A percentile compares a stretch with the other conserved stretches of the same genome.
These are phyloP conservation scores for Ceratocystis albifundus DNA, from an alignment of 2,329 filamentous ascomycete species.

Conservation along the genomic window DNA sequence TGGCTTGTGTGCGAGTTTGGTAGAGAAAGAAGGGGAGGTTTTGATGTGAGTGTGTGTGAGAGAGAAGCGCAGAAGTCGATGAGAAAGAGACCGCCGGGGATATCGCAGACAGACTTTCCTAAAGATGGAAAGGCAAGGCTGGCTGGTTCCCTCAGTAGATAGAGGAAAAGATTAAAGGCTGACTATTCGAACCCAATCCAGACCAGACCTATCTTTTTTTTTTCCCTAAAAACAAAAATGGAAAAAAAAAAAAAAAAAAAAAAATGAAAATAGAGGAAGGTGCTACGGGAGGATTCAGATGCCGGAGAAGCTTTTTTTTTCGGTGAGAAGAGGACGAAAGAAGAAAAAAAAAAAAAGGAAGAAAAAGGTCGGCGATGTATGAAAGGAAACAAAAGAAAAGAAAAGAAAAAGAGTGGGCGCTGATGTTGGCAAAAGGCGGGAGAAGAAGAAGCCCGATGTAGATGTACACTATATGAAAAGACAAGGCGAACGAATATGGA, in stretches of 20 bases:
- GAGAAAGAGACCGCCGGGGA: neutral
- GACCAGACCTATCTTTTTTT: neutral
- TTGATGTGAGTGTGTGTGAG: too few species aligned
- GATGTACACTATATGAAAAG: neutral
- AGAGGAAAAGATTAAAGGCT: neutral
- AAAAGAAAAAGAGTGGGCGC: neutral
- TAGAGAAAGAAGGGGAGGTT: neutral
- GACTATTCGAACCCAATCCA: slow-evolving; percentile 2
- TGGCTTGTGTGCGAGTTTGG: too few species aligned
- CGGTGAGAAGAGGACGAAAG: slow-evolving; percentile 6
- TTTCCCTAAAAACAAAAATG: slow-evolving; percentile 15
- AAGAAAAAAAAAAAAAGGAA: slow-evolving; percentile 4
- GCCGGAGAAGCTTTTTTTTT: neutral
- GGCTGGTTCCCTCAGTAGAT: neutral
- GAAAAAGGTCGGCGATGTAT: neutral
- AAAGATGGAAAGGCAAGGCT: slow-evolving; percentile 13
- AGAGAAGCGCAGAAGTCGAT: neutral
- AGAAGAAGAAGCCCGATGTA: neutral
- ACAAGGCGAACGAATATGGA: neutral
- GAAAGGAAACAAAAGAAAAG: slow-evolving; percentile 9
- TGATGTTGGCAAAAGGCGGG: neutral
- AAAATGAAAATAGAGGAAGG: slow-evolving; percentile 18
- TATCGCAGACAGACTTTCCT: slow-evolving; percentile 5
- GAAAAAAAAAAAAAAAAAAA: too few species aligned
- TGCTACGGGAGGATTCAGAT: slow-evolving; percentile 5